These are phyloP conservation scores for Ophiostoma fasciatum DNA, from an alignment of 2,329 filamentous ascomycete genomes.

Conservation along the genomic window DNA sequence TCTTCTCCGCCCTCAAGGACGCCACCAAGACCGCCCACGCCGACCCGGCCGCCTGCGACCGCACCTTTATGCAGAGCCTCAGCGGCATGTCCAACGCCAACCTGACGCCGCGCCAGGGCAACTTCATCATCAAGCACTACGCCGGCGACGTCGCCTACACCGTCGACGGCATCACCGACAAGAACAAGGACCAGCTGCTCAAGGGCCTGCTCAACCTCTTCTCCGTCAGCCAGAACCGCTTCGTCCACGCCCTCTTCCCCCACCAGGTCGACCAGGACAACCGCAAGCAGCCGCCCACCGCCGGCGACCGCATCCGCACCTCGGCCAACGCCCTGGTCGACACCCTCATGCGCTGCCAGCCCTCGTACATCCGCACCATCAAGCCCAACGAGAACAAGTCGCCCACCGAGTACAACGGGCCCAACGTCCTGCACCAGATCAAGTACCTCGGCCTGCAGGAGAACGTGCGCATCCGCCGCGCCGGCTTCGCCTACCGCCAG, in stretches of 20 bases:
- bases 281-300: conserved; percentile 81
- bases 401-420: conserved; percentile 75
- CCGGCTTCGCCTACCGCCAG: conserved; percentile 92
- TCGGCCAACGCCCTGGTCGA: conserved; percentile 92
- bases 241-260: conserved; percentile 81
- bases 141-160: conserved; percentile 92
- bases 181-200: conserved; percentile 95
- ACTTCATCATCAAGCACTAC: conserved; percentile 98
- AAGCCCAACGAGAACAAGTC: conserved; percentile 99
- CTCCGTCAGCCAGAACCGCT: conserved; percentile 67
- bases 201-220: conserved; percentile 88
- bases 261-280: conserved; percentile 92
- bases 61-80: conserved; percentile 86
- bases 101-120: conserved; percentile 80
- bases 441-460: conserved; percentile 99
- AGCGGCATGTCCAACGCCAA: conserved; percentile 87
- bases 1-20: conserved; percentile 94
- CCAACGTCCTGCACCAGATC: conserved; percentile 93
- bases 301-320: conserved; percentile 87
- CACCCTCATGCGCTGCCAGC: conserved; percentile 92
- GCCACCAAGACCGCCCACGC: conserved; percentile 97
- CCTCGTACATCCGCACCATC: conserved; percentile 96
- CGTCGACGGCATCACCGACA: conserved; percentile 94
- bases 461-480: conserved; percentile 92
- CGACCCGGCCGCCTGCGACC: conserved; percentile 83